These are phyloP conservation scores for Mucor plumbeus DNA, from an alignment of 371 early-diverging fungal species.

Conservation along the genomic window DNA sequence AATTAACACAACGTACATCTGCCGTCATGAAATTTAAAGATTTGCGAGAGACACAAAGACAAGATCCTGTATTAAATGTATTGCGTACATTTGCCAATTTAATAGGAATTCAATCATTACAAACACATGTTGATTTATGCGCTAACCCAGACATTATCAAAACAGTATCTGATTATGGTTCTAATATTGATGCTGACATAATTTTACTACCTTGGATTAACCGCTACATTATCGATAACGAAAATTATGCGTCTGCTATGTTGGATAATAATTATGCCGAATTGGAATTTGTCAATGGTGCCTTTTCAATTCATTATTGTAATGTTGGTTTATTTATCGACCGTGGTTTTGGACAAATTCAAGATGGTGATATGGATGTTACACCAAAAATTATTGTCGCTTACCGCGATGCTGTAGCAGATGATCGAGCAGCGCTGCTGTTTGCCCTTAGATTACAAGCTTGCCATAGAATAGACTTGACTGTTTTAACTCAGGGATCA, in stretches of 20 bases:
- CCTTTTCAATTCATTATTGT: constrained; percentile 19
- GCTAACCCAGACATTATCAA: constrained; percentile 27
- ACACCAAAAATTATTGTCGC: constrained; percentile 37
- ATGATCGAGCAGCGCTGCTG: constrained; percentile 30
- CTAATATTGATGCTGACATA: constrained; percentile 31
- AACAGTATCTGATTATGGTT: constrained; percentile 23
- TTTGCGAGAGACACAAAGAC: constrained; percentile 53
- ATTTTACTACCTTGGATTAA: constrained; percentile 36
- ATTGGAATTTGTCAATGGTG: constrained; percentile 23
- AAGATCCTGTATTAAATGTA: constrained; percentile 77
- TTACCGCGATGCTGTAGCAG: constrained; percentile 17
- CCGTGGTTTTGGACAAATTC: constrained; percentile 64
- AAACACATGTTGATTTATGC: constrained; percentile 34
- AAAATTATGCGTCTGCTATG: constrained; percentile 9
- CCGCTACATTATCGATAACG: background rate
- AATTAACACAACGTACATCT: constrained; percentile 74
- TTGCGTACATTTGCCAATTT: constrained; percentile 76
- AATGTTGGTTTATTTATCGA: constrained; percentile 72
- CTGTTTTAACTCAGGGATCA: constrained; percentile 6
- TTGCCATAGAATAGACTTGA: constrained; percentile 12
- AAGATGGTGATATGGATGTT: constrained; percentile 16
- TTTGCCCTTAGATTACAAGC: constrained; percentile 42
- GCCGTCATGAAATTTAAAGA: constrained; percentile 76
- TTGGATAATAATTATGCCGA: constrained; percentile 6
- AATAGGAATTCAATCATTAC: constrained; percentile 49